Conservation (phyloP, 805 yeast genomes). For the Candida morakotiae region DNA sequence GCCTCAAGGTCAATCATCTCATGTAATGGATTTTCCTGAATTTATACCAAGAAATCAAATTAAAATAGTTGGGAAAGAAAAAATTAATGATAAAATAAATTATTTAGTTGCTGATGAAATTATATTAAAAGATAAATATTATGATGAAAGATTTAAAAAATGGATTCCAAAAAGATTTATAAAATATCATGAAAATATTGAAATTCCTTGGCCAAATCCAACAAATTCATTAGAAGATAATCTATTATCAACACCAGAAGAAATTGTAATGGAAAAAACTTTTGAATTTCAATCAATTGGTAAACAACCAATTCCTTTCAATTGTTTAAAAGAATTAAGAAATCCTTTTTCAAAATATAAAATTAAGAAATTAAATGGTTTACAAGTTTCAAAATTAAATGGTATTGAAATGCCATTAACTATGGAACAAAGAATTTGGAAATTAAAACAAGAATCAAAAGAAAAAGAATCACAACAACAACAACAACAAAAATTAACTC, state of each 20-base stretch:
- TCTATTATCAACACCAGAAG: slow-evolving; percentile 51
- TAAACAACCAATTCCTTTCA: slow-evolving; percentile 64
- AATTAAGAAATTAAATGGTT: slow-evolving; percentile 47
- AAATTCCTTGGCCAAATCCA: slow-evolving; percentile 90
- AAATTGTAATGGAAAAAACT: slow-evolving; percentile 64
- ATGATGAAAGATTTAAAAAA: slow-evolving; percentile 66
- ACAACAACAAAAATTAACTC: slow-evolving; percentile 28
- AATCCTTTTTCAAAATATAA: slow-evolving; percentile 72
- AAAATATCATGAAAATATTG: slow-evolving; percentile 59
- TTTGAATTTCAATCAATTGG: slow-evolving; percentile 67
- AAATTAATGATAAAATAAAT: slow-evolving; percentile 48
- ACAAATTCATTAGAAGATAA: slow-evolving; percentile 48
- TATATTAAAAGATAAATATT: slow-evolving; percentile 63
- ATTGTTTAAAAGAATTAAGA: slow-evolving; percentile 64
- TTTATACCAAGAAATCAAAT: slow-evolving; percentile 57
- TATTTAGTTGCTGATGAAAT: slow-evolving; percentile 79
- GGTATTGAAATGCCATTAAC: slow-evolving; percentile 79
- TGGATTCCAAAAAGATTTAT: slow-evolving; percentile 79
- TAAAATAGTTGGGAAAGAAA: slow-evolving; percentile 74
- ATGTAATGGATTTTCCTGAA: slow-evolving; percentile 66
- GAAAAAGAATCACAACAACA: too few relatives aligned
- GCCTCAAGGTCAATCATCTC: slow-evolving; percentile 68
- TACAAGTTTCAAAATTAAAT: slow-evolving; percentile 56
- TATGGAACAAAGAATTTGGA: slow-evolving; percentile 55
- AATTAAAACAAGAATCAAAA: slow-evolving; percentile 58